Evolutionary conservation across 441 rosid species (phyloP), one percentile per base, ranked within the genome.

Genomic region (Breynia disticha): DNA sequence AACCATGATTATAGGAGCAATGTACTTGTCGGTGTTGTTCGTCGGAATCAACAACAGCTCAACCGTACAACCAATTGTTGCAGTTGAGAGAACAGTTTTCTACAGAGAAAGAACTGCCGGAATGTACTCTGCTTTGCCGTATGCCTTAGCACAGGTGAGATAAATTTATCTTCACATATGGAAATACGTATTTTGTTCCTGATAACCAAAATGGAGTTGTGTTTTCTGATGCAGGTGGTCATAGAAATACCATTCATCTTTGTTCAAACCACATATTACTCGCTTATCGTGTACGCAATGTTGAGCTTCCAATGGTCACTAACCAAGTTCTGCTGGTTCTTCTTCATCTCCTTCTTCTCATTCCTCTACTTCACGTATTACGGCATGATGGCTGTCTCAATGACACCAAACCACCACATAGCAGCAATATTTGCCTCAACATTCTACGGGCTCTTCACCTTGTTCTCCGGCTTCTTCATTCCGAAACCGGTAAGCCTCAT

Each of bases 291-390:
- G 54, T 94, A 85, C 52, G 74, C 95, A 9, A 94, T 94, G 99
- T 63, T 94, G 52, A 57, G 81, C 60, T 94, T 90, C 21, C 72
- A 87, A 58, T 90, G 99, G 99, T 75, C 84, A 8, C 72, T 53
- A 1, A 79, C 67, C 20, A 94, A 94, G 61, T 90, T 87, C 79
- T 80, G 76, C 57, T 90, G 97, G 97, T 94, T 94, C 73, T 94
- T 57, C 78, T 83, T 83, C 41, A 58, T 87, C 59, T 62, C 75
- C 22, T 94, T 87, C 76, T 71, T 90, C 72, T 78, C 99, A 43
- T 94, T 90, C 76, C 91, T 94, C 32, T 87, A 85, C 94, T 94
- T 87, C 80, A 85, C 97, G 22, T 94, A 85, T 72, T 94, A 94
- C 0, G 97, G 97, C 50, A 94, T 94, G 99, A 90, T 94, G 99